Conservation (phyloP, 2,329 filamentous ascomycete species). For the Pseudogymnoascus sp. region DNA sequence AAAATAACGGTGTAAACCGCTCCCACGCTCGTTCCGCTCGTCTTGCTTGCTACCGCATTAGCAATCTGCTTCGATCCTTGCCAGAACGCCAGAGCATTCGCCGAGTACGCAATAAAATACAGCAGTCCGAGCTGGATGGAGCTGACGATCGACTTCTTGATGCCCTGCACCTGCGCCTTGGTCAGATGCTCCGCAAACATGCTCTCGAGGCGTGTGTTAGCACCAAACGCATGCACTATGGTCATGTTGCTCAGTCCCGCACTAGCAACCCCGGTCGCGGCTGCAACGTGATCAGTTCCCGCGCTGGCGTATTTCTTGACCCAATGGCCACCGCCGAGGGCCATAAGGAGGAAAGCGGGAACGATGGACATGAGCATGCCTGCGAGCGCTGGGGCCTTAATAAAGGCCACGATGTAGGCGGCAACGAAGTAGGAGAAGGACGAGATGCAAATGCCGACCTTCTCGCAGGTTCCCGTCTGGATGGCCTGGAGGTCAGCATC, state of each 20-base stretch:
- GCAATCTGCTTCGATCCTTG: constrained; percentile 44
- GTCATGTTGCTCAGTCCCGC: constrained; percentile 44
- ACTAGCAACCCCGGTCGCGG: constrained; percentile 44
- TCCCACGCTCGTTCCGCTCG: constrained; percentile 32
- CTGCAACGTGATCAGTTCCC: constrained; percentile 39
- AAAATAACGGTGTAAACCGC: constrained; percentile 48
- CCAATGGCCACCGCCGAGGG: constrained; percentile 39
- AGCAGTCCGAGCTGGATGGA: constrained; percentile 45
- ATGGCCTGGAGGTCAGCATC: constrained; percentile 51
- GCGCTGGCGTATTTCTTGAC: constrained; percentile 35
- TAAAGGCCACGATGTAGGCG: constrained; percentile 52
- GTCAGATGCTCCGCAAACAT: constrained; percentile 42
- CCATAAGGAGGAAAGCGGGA: constrained; percentile 45
- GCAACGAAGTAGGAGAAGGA: constrained; percentile 52
- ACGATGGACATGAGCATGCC: constrained; percentile 43
- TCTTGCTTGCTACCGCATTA: constrained; percentile 2
- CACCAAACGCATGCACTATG: constrained; percentile 48
- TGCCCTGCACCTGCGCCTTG: constrained; percentile 34
- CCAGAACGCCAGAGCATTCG: constrained; percentile 54
- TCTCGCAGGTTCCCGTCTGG: constrained; percentile 52
- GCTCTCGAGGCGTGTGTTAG: constrained; percentile 32
- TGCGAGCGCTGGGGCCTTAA: constrained; percentile 48
- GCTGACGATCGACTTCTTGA: constrained; percentile 43
- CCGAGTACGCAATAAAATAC: constrained; percentile 53
- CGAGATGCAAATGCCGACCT: constrained; percentile 50